Evolutionary conservation across 1,284 basidiomycete species (phyloP).

Genomic region (Cryptococcus sp.): DNA sequence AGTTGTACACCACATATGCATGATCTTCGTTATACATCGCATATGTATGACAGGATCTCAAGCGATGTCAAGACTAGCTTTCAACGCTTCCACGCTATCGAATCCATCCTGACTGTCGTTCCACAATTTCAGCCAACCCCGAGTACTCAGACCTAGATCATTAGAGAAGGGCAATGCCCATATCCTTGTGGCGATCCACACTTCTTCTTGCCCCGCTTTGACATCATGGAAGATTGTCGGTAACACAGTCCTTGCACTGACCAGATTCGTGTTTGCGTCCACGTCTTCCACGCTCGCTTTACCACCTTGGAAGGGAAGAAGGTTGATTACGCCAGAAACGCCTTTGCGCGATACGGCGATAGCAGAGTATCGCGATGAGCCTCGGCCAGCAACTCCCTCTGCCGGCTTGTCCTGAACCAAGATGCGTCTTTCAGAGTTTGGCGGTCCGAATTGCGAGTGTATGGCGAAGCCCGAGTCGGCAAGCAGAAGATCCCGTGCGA

Average conservation of each 20-base stretch:
- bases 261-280: slow-evolving; percentile 69
- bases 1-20: no score
- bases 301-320: slow-evolving; percentile 9
- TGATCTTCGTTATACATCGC: no score
- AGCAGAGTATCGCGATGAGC: slow-evolving; percentile 5
- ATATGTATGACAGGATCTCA: not conserved
- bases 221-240: slow-evolving; percentile 64
- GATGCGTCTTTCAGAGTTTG: slow-evolving; percentile 22
- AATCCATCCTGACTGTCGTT: slow-evolving; percentile 7
- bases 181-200: slow-evolving; percentile 18
- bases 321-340: slow-evolving; percentile 25
- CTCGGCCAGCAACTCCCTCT: slow-evolving; percentile 15
- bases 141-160: not conserved
- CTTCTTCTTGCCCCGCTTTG: slow-evolving; percentile 34
- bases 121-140: slow-evolving; percentile 14
- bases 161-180: slow-evolving; percentile 12
- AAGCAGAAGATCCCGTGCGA: slow-evolving; percentile 11
- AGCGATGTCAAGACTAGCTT: slow-evolving; percentile 7
- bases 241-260: slow-evolving; percentile 66
- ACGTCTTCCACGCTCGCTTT: slow-evolving; percentile 33
- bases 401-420: not conserved
- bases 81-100: slow-evolving; percentile 4
- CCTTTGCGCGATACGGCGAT: slow-evolving; percentile 27
- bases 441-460: slow-evolving; percentile 22
- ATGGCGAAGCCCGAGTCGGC: slow-evolving; percentile 32